Evolutionary conservation across 495 filamentous ascomycete genomes (phyloP).

Genomic region (Hyaloscypha variabilis): DNA sequence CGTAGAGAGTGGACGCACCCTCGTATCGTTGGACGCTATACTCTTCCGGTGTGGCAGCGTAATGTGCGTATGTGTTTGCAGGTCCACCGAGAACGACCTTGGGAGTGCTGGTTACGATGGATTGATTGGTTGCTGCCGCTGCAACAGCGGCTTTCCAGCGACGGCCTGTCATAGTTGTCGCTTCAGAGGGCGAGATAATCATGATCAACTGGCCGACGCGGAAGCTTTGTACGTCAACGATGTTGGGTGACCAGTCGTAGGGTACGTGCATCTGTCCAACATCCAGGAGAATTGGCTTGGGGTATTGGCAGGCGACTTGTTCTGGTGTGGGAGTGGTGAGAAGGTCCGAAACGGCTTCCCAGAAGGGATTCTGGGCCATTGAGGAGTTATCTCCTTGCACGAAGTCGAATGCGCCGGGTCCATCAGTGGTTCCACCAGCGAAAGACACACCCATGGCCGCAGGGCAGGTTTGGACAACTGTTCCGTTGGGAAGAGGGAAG

Average conservation of each 20-base stretch:
- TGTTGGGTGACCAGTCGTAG: slow-evolving; percentile 90
- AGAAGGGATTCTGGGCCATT: slow-evolving; percentile 74
- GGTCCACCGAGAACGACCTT: slow-evolving; percentile 79
- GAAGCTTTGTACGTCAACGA: slow-evolving; percentile 88
- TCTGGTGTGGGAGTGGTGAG: slow-evolving; percentile 70
- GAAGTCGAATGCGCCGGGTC: slow-evolving; percentile 92
- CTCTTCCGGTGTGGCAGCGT: slow-evolving; percentile 88
- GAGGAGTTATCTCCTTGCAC: slow-evolving; percentile 76
- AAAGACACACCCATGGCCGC: slow-evolving; percentile 94
- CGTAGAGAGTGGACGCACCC: slow-evolving; percentile 92
- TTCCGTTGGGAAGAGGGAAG: slow-evolving; percentile 78
- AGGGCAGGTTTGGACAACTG: slow-evolving; percentile 75
- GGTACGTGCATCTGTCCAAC: slow-evolving; percentile 77
- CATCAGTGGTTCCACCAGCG: slow-evolving; percentile 90
- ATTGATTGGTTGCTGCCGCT: slow-evolving; percentile 40
- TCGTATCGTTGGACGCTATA: slow-evolving; percentile 92
- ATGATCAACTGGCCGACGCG: slow-evolving; percentile 90
- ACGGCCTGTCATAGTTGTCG: slow-evolving; percentile 91
- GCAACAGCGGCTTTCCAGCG: slow-evolving; percentile 82
- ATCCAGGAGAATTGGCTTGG: slow-evolving; percentile 89
- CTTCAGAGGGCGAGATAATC: slow-evolving; percentile 84
- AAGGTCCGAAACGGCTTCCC: slow-evolving; percentile 74
- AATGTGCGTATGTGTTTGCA: slow-evolving; percentile 93
- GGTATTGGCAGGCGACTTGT: slow-evolving; percentile 76
- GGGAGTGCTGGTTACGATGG: slow-evolving; percentile 39